phyloP scores from a whole-genome alignment of 164 flowering plant species.

The Paratinospora sagittata region DNA sequence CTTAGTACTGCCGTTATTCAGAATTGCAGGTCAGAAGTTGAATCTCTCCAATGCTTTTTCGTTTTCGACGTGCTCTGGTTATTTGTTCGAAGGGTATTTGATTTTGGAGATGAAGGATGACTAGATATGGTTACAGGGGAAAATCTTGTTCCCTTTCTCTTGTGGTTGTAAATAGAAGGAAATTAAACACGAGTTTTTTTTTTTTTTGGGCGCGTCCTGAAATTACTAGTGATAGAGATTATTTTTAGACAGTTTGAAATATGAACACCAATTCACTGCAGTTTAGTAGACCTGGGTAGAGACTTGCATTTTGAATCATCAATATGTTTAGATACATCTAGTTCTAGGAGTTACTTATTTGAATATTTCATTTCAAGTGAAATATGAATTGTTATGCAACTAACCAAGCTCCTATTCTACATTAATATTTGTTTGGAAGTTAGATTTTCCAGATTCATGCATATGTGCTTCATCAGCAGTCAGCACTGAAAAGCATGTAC shows the following conservation, averaged over 20 bases:
- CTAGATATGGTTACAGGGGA: slow-evolving; percentile 5
- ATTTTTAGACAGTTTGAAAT: background rate
- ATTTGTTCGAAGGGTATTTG: slow-evolving; percentile 1
- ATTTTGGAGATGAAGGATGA: slow-evolving; percentile 1
- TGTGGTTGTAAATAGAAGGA: slow-evolving; percentile 29
- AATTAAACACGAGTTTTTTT: slow-evolving; percentile 9
- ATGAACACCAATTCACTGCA: background rate
- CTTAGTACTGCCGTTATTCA: background rate
- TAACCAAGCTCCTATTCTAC: too few species aligned
- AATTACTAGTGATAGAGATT: background rate
- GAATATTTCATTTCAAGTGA: background rate
- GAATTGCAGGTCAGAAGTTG: background rate
- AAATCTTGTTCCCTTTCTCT: slow-evolving; percentile 9
- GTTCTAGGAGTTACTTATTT: background rate
- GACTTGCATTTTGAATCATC: background rate
- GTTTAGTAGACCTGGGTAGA: background rate
- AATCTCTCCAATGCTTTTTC: background rate
- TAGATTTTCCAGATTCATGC: too few species aligned
- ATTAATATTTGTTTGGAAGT: too few species aligned
- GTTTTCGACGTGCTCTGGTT: slow-evolving; percentile 1
- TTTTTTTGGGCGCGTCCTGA: background rate
- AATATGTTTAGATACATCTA: background rate
- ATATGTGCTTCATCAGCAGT: too few species aligned
- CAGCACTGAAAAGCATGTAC: too few species aligned
- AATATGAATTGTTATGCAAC: too few species aligned